Evolutionary conservation across 345 rosid genomes (phyloP), one percentile per base, ranked within the genome.

Genomic region (Gossypium herbaceum): DNA sequence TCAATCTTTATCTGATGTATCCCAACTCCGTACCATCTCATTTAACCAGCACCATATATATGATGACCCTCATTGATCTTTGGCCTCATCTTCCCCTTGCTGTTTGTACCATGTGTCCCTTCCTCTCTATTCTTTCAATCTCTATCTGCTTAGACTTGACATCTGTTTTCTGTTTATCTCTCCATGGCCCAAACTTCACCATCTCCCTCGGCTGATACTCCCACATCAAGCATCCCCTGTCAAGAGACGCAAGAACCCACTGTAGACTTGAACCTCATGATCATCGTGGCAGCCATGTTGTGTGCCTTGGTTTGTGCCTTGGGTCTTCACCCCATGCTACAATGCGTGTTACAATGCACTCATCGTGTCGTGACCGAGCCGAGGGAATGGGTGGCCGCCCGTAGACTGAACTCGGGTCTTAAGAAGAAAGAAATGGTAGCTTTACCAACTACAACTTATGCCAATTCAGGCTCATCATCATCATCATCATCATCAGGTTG

Each of bases 231-330:
- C 17, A 48, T 48, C 52, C 52, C 5, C 13, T 48, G 48, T 45
- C 66, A 66, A 27, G 73, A 17, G 27, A 15, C 78, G 47, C 75
- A 2, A 43, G 34, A 57, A 48, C 54, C 29, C 1, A 22, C 68
- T 8, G 19, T 61, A 12, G 47, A 77, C 72, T 72, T 82, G 78
- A 85, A 82, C 61, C 60, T 69, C 41, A 64, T 81, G 80, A 79
- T 81, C 66, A 75, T 85, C 3, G 67, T 81, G 4, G 84, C 75
- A 3, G 84, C 88, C 68, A 56, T 85, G 81, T 19, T 77, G 19
- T 85, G 86, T 13, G 84, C 88, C 64, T 29, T 85, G 7, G 47
- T 85, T 3, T 85, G 82, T 73, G 83, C 81, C 47, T 73, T 85
- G 0, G 84, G 88, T 44, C 85, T 82, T 55, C 76, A 82, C 76